Evolutionary conservation across 2,329 filamentous ascomycete genomes (phyloP), one percentile per base, ranked within the genome.

Genomic region (Colletotrichum tamarilloi): DNA sequence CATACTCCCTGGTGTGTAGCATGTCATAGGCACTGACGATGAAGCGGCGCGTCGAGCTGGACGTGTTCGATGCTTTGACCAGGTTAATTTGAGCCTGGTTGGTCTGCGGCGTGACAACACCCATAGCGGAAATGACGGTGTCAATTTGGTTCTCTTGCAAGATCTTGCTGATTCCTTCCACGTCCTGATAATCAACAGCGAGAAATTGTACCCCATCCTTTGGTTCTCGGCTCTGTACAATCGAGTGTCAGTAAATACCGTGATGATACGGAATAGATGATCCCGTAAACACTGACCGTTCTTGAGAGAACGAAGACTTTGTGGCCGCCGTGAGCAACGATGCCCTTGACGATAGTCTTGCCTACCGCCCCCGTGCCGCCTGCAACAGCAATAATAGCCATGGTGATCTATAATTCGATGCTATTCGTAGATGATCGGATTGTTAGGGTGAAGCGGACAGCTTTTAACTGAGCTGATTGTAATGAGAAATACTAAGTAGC

Each of bases 281-380:
- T n/a, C 42, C 6, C 19, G 2, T 42, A 8, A 8, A 49, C 16
- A 42, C 59, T 7, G 74, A 79, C 85, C 70, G 82, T 81, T 55
- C 86, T 82, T 38, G 82, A 79, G 4, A 87, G 75, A 2, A 87
- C 78, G 57, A 85, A 77, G 4, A 87, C 79, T 19, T 84, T 69
- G 72, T 84, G 81, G 57, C 82, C 80, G 55, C 68, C 79, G 16
- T 74, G 77, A 28, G 76, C 79, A 19, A 74, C 73, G 14, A 88
- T 72, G 16, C 79, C 82, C 12, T 88, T 85, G n/a, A 88, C 83
- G 52, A 89, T 81, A 1, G 85, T 82, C n/a, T 81, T 82, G 16
- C 86, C 86, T 1, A 88, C 78, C 11, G 78, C 79, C n/a, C 85
- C 85, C 1, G 82, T 83, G 4, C 86, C 86, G 56, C 86, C 86